A percentile compares a stretch with the other conserved stretches of the same genome.
phyloP scores from a whole-genome alignment of 768 basidiomycete species.

The Boletus rubroflammeus region DNA sequence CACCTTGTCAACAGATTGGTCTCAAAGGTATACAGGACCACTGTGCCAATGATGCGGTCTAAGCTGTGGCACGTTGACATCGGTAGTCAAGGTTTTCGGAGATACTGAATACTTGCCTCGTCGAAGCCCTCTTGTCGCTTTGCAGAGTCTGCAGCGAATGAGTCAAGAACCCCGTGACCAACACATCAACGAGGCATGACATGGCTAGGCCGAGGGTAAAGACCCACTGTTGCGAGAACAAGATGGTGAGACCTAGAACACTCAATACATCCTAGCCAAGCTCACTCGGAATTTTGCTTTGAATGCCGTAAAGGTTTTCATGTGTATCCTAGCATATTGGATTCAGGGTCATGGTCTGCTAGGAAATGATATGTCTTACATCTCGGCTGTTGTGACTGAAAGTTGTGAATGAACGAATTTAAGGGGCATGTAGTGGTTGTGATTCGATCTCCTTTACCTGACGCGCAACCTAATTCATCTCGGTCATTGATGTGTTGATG shows the following conservation, averaged over 20 bases:
- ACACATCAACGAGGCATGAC: conserved; percentile 46
- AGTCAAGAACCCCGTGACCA: conserved; percentile 46
- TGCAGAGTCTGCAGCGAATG: conserved; percentile 40
- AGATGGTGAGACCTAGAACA: background rate
- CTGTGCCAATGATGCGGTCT: conserved; percentile 43
- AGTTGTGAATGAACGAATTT: conserved; percentile 12
- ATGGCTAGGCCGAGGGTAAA: conserved; percentile 51
- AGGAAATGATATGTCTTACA: conserved; percentile 16
- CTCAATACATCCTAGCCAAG: background rate
- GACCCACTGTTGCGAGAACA: conserved; percentile 36
- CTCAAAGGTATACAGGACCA: conserved; percentile 53
- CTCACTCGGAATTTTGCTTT: conserved; percentile 23
- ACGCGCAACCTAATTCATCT: conserved; percentile 34
- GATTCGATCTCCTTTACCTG: conserved; percentile 17
- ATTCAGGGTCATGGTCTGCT: background rate
- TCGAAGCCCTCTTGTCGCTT: conserved; percentile 37
- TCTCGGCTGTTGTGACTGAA: conserved; percentile 30
- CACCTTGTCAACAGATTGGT: conserved; percentile 50
- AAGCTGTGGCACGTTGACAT: conserved; percentile 29
- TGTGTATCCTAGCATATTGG: conserved; percentile 21
- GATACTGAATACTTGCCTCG: conserved; percentile 27
- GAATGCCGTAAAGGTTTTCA: conserved; percentile 24
- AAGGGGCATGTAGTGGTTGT: conserved; percentile 8
- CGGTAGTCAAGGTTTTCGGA: too few species aligned
- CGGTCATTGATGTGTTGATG: background rate